Base-by-base conservation (phyloP, 129 eudicot species). In the Helianthus annuus region DNA sequence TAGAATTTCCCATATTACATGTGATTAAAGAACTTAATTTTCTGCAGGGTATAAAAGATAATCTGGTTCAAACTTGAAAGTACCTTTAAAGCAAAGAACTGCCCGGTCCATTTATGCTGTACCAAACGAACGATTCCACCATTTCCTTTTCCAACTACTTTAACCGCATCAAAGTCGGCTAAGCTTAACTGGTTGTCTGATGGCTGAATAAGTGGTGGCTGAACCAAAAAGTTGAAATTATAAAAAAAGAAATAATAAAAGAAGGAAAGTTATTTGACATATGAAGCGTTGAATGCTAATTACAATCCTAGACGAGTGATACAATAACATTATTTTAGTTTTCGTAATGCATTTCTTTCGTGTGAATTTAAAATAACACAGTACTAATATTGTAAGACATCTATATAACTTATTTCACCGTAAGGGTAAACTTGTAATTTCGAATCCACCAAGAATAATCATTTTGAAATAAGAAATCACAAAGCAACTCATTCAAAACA, bases 101-200 rank as follows among this genome's bases (percentile, higher is more conserved):
- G 99, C 17, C 84, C 89, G 8, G 99, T 95, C 99, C 99, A 95
- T 78, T 95, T 95, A 67, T 95, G 97, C 51, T 91, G 96, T 54
- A 95, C 99, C 86, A 95, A 75, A 24, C 91, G 99, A 83, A 95
- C 99, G 40, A 95, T 78, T 71, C 99, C 99, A 70, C 99, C 96
- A 40, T 85, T 46, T 46, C 99, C 99, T 81, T 95, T 88, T 58
- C 99, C 99, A 57, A 95, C 88, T 38, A 90, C 99, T 84, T 91
- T 85, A 32, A 88, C 76, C 32, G 92, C 93, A 75, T 95, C 99
- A 52, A 95, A 88, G 79, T 95, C 99, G 17, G 97, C 99, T 69
- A 95, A 86, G 81, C 94, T 86, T 73, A 95, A 75, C 83, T 95
- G 99, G 79, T 88, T 83, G 49, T 95, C 99, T 7, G 89, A 81